Evolutionary conservation across 768 basidiomycete genomes (phyloP).

Genomic region (Auriscalpium orientale): DNA sequence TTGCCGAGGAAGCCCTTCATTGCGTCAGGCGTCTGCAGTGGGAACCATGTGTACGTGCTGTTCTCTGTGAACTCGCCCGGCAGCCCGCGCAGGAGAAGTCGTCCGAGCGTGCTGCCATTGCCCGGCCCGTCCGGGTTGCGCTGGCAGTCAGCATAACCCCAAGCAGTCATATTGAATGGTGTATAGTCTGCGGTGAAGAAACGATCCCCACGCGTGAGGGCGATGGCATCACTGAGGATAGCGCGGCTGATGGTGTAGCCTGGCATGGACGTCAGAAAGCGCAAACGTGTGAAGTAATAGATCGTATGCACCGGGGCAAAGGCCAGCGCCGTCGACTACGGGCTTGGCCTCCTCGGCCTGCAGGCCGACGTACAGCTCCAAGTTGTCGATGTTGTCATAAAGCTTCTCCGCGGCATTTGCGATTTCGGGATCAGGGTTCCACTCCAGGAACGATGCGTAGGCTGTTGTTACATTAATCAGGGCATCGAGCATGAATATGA

Average conservation of each 20-base stretch:
- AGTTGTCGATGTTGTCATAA: constrained; percentile 66
- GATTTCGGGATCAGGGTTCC: constrained; percentile 70
- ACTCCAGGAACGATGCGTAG: constrained; percentile 65
- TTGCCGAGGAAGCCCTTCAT: constrained; percentile 58
- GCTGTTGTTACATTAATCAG: constrained; percentile 29
- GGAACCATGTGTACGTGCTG: constrained; percentile 80
- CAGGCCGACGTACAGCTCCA: constrained; percentile 77
- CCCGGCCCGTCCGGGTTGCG: constrained; percentile 65
- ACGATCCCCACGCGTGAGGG: constrained; percentile 78
- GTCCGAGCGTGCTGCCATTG: constrained; percentile 69
- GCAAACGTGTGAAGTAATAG: background rate
- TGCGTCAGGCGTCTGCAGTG: constrained; percentile 69
- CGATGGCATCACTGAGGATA: constrained; percentile 80
- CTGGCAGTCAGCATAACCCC: constrained; percentile 82
- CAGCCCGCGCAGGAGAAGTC: constrained; percentile 65
- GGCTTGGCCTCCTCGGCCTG: constrained; percentile 76
- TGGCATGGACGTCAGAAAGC: constrained; percentile 15
- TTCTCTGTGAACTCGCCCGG: constrained; percentile 62
- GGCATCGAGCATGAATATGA: background rate
- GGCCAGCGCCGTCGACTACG: constrained; percentile 68
- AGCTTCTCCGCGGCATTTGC: constrained; percentile 68
- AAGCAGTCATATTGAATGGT: constrained; percentile 70
- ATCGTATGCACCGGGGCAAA: constrained; percentile 62
- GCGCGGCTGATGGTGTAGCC: constrained; percentile 81
- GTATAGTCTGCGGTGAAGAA: constrained; percentile 80